A percentile compares a stretch with the other conserved stretches of the same genome.
These are phyloP conservation scores for Hawksworthiomyces lignivorus DNA, from an alignment of 2,329 filamentous ascomycete genomes.

Conservation along the genomic window DNA sequence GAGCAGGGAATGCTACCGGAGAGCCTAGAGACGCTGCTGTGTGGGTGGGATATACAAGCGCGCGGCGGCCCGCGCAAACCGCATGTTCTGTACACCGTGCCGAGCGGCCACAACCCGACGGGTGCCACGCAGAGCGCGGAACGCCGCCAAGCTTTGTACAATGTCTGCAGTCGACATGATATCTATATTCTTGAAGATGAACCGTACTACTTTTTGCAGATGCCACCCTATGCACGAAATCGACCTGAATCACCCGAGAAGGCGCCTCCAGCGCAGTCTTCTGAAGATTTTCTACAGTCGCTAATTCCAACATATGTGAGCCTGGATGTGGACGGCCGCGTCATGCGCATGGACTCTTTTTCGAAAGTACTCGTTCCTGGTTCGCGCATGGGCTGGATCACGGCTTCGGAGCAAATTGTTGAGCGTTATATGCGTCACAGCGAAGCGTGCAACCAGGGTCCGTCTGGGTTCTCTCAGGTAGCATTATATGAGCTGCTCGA, in stretches of 20 bases:
- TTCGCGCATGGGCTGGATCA: slow-evolving; percentile 79
- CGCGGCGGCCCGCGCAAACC: slow-evolving; percentile 40
- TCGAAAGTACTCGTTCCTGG: slow-evolving; percentile 86
- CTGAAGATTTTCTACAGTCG: slow-evolving; percentile 62
- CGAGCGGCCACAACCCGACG: slow-evolving; percentile 84
- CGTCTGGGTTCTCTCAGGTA: slow-evolving; percentile 76
- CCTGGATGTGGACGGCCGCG: slow-evolving; percentile 78
- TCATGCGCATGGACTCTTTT: slow-evolving; percentile 86
- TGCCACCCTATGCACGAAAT: slow-evolving; percentile 63
- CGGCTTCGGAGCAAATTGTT: slow-evolving; percentile 74
- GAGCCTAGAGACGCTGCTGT: slow-evolving; percentile 43
- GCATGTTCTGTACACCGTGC: slow-evolving; percentile 52
- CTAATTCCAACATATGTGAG: slow-evolving; percentile 70
- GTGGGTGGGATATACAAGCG: slow-evolving; percentile 38
- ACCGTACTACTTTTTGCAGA: slow-evolving; percentile 90
- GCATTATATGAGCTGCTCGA: slow-evolving; percentile 85
- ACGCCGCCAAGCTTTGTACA: slow-evolving; percentile 66
- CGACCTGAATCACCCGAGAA: slow-evolving; percentile 49
- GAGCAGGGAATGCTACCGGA: slow-evolving; percentile 45
- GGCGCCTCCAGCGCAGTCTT: not conserved
- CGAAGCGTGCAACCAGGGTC: slow-evolving; percentile 78
- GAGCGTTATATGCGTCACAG: slow-evolving; percentile 76
- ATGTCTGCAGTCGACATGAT: slow-evolving; percentile 74
- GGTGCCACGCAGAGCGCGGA: slow-evolving; percentile 68
- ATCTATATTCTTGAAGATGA: slow-evolving; percentile 86